Evolutionary conservation across 2,329 filamentous ascomycete species (phyloP).

Genomic region (Anisogramma anomala): DNA sequence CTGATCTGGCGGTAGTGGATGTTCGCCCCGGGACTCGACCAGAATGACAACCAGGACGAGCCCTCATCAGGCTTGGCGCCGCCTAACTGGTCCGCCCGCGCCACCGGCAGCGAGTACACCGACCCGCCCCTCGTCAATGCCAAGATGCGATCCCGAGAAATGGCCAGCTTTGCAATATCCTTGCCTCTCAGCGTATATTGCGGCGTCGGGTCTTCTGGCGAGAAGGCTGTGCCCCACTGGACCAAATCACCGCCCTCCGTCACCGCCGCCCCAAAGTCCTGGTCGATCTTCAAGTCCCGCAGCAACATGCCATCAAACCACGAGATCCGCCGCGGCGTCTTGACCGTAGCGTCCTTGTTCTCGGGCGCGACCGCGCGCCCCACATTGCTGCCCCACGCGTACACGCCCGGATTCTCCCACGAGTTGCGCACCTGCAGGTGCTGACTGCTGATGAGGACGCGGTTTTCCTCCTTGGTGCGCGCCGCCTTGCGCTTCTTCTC

Average conservation of each 20-base stretch:
- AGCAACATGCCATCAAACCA: slow-evolving; percentile 80
- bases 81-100: slow-evolving; percentile 54
- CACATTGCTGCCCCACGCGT: slow-evolving; percentile 83
- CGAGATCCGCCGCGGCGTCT: slow-evolving; percentile 63
- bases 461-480: slow-evolving; percentile 56
- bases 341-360: slow-evolving; percentile 65
- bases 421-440: slow-evolving; percentile 80
- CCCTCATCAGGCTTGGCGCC: slow-evolving; percentile 40
- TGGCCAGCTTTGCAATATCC: slow-evolving; percentile 60
- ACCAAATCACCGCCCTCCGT: slow-evolving; percentile 78
- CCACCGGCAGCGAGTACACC: slow-evolving; percentile 76
- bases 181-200: slow-evolving; percentile 67
- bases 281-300: slow-evolving; percentile 76
- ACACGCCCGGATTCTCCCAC: slow-evolving; percentile 74
- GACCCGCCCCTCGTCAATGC: slow-evolving; percentile 62
- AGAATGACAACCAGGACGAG: slow-evolving; percentile 62
- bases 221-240: slow-evolving; percentile 80
- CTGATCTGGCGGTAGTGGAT: slow-evolving; percentile 64
- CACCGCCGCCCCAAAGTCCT: slow-evolving; percentile 73
- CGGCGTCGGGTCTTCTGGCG: slow-evolving; percentile 51
- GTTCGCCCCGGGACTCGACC: slow-evolving; percentile 33
- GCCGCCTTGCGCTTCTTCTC: slow-evolving; percentile 51
- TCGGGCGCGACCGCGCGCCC: slow-evolving; percentile 78
- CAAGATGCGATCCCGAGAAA: slow-evolving; percentile 75
- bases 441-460: slow-evolving; percentile 70